These are phyloP conservation scores for Alternaria triticimaculans DNA, from an alignment of 2,329 filamentous ascomycete genomes.

Conservation along the genomic window DNA sequence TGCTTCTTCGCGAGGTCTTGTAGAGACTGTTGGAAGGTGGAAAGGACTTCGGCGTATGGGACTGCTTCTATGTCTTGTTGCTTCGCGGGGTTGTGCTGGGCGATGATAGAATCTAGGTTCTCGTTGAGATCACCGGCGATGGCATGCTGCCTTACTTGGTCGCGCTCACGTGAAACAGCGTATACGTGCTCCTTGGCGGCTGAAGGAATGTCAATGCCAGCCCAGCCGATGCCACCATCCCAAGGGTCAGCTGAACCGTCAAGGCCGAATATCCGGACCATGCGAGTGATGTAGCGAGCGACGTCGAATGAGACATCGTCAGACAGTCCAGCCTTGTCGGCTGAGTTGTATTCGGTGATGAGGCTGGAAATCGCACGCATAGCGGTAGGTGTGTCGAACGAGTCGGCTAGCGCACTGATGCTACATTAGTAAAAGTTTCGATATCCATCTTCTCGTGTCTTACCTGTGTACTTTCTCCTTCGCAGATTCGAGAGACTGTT, in stretches of 20 bases:
- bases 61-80: constrained; percentile 40
- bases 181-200: constrained; percentile 67
- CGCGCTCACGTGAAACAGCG: constrained; percentile 63
- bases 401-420: constrained; percentile 72
- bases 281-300: constrained; percentile 80
- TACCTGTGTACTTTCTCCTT: constrained; percentile 62
- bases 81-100: constrained; percentile 36
- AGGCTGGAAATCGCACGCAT: constrained; percentile 81
- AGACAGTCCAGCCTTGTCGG: constrained; percentile 50
- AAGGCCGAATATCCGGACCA: constrained; percentile 85
- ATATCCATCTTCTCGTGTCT: not conserved
- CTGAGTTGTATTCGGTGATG: constrained; percentile 76
- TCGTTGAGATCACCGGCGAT: constrained; percentile 51
- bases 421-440: not conserved
- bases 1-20: constrained; percentile 58
- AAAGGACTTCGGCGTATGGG: constrained; percentile 58
- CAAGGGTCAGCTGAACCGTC: constrained; percentile 62
- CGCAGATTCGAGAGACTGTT: constrained; percentile 59
- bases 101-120: constrained; percentile 49
- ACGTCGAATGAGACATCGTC: constrained; percentile 59
- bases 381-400: constrained; percentile 82
- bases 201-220: constrained; percentile 67
- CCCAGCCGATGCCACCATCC: constrained; percentile 65
- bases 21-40: constrained; percentile 67
- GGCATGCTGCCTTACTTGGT: constrained; percentile 64